phyloP scores from a whole-genome alignment of 2,329 filamentous ascomycete species.

The Achaetomium macrosporum region DNA sequence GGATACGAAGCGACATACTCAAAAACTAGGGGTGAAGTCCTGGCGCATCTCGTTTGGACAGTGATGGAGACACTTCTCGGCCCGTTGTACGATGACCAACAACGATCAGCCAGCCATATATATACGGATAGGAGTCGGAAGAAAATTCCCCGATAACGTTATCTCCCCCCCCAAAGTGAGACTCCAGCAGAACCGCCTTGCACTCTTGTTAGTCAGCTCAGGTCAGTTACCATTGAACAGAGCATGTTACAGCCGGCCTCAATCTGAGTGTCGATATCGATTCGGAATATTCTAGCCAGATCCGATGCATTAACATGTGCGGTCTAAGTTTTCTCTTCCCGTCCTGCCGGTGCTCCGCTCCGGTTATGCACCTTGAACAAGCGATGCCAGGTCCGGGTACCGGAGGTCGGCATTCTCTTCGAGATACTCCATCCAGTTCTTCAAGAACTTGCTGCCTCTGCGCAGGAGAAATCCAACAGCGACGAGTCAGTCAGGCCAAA shows the following conservation, averaged over 20 bases:
- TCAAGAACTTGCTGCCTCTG: slow-evolving; percentile 80
- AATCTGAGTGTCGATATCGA: slow-evolving; percentile 2
- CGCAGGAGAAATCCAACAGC: slow-evolving; percentile 19
- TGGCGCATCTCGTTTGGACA: no score
- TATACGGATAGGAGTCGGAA: no score
- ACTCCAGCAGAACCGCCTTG: no score
- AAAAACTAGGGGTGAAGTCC: no score
- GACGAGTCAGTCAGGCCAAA: slow-evolving; percentile 13
- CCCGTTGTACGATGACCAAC: no score
- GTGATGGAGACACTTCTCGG: no score
- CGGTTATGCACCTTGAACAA: slow-evolving; percentile 29
- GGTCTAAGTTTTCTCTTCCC: not conserved
- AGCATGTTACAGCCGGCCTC: not conserved
- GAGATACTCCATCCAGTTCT: slow-evolving; percentile 83
- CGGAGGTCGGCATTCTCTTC: slow-evolving; percentile 86
- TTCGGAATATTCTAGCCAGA: slow-evolving; percentile 7
- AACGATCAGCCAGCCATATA: no score
- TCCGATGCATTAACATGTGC: slow-evolving; percentile 6
- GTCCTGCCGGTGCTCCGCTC: slow-evolving; percentile 5
- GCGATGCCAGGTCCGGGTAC: slow-evolving; percentile 64
- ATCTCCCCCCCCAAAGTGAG: not conserved
- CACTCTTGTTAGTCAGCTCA: no score
- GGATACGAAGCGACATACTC: not conserved
- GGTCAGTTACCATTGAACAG: not conserved
- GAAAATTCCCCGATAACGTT: not conserved